Evolutionary conservation across 169 alveolate genomes (phyloP).

Genomic region (Ichthyophthirius multifiliis): DNA sequence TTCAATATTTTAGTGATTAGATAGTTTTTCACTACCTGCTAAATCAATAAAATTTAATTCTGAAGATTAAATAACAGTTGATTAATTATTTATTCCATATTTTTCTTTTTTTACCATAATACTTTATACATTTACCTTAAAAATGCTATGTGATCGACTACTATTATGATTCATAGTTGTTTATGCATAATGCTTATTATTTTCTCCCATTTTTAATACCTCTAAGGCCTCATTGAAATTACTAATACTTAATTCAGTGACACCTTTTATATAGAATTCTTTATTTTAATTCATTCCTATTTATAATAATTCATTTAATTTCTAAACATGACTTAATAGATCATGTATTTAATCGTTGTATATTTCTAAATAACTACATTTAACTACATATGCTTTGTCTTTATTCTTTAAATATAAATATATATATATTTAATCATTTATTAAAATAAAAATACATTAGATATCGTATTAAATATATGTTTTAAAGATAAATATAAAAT

Average conservation of each 20-base stretch:
- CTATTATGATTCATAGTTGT: conserved; percentile 76
- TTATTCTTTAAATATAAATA: not conserved
- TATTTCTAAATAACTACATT: conserved; percentile 73
- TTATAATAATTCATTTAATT: conserved; percentile 40
- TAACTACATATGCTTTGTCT: conserved; percentile 37
- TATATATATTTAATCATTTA: too few relatives aligned
- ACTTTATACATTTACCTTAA: conserved; percentile 54
- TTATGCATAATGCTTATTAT: conserved; percentile 64
- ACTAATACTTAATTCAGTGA: conserved; percentile 44
- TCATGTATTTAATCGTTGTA: conserved; percentile 74
- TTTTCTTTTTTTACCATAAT: too few relatives aligned
- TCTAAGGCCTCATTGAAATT: conserved; percentile 55
- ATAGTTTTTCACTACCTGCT: conserved; percentile 79
- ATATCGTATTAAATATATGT: not conserved
- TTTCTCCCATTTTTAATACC: conserved; percentile 59
- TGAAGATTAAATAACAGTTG: conserved; percentile 49
- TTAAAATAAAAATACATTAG: not conserved
- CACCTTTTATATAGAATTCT: conserved; percentile 68
- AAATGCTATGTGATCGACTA: conserved; percentile 72
- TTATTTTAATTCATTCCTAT: conserved; percentile 59
- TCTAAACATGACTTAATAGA: conserved; percentile 37
- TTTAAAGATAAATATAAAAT: not conserved
- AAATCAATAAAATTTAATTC: conserved; percentile 69
- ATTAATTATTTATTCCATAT: not conserved
- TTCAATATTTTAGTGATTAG: conserved; percentile 42